Evolutionary conservation across 2,329 filamentous ascomycete genomes (phyloP).

Genomic region (Calonectria pteridis): DNA sequence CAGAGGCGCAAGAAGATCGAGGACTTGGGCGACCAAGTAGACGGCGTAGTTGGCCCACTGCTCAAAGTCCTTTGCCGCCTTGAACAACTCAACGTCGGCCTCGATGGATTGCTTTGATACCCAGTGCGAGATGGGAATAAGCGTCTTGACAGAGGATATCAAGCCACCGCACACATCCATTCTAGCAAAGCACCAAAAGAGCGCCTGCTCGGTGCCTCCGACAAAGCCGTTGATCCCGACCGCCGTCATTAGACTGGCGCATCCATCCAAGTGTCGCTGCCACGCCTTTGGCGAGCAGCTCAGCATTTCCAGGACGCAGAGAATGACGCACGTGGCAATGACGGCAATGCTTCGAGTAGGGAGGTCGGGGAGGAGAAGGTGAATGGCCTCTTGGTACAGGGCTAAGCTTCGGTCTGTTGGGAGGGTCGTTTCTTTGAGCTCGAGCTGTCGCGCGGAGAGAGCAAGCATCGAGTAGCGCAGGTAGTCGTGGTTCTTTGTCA

Average conservation of each 20-base stretch:
- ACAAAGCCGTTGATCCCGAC: constrained; percentile 64
- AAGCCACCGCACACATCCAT: constrained; percentile 68
- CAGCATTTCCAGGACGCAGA: constrained; percentile 68
- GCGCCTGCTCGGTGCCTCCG: constrained; percentile 61
- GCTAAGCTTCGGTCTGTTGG: constrained; percentile 57
- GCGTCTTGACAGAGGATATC: constrained; percentile 63
- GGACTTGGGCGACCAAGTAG: constrained; percentile 59
- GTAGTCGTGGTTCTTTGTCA: constrained; percentile 58
- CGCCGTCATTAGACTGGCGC: constrained; percentile 62
- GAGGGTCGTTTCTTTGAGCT: constrained; percentile 54
- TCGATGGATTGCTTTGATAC: constrained; percentile 49
- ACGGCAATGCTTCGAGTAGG: constrained; percentile 61
- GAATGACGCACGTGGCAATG: constrained; percentile 64
- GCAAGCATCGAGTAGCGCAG: constrained; percentile 63
- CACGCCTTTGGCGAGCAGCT: constrained; percentile 62
- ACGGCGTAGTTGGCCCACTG: constrained; percentile 65
- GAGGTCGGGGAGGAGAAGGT: constrained; percentile 60
- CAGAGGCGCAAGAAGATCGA: constrained; percentile 52
- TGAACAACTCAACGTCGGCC: constrained; percentile 51
- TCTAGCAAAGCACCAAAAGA: constrained; percentile 68
- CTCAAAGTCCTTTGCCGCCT: constrained; percentile 51
- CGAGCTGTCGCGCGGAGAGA: constrained; percentile 63
- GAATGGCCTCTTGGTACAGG: constrained; percentile 65
- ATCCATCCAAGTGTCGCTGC: constrained; percentile 65
- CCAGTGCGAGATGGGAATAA: constrained; percentile 63